A percentile compares a stretch with the other conserved stretches of the same genome.
Evolutionary conservation across 1,139 yeast genomes (phyloP).

Genomic region (Pneumocystis canis): DNA sequence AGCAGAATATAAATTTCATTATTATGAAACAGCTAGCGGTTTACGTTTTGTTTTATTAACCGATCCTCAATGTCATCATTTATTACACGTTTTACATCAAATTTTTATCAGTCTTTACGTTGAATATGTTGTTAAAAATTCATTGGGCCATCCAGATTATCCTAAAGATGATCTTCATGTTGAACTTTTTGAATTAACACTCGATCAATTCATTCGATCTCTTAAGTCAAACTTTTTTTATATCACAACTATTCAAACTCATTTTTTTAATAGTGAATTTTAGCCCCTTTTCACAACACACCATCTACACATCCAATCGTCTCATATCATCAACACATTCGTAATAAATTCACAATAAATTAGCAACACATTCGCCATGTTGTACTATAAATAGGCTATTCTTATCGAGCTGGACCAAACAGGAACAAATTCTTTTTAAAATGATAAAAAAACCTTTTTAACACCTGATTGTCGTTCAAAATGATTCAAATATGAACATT

Average conservation of each 20-base stretch:
- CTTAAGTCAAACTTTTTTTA: too few species aligned
- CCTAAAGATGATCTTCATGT: not conserved
- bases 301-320: too few species aligned
- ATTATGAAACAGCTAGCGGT: slow-evolving; percentile 64
- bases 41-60: slow-evolving; percentile 61
- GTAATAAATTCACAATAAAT: too few species aligned
- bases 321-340: too few species aligned
- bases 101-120: slow-evolving; percentile 57
- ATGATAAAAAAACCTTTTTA: not conserved
- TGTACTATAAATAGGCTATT: too few species aligned
- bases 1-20: slow-evolving; percentile 62
- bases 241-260: too few species aligned
- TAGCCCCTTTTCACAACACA: too few species aligned
- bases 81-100: slow-evolving; percentile 44
- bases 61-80: slow-evolving; percentile 48
- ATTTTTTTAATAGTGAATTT: too few species aligned
- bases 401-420: too few species aligned
- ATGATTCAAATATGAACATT: not conserved
- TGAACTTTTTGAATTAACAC: not conserved
- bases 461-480: not conserved
- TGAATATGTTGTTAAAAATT: slow-evolving; percentile 52
- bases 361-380: too few species aligned
- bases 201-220: not conserved
- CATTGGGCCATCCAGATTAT: not conserved
- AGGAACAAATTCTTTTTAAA: too few species aligned